phyloP scores from a whole-genome alignment of 345 rosid genomes.

The Arabis alpina region DNA sequence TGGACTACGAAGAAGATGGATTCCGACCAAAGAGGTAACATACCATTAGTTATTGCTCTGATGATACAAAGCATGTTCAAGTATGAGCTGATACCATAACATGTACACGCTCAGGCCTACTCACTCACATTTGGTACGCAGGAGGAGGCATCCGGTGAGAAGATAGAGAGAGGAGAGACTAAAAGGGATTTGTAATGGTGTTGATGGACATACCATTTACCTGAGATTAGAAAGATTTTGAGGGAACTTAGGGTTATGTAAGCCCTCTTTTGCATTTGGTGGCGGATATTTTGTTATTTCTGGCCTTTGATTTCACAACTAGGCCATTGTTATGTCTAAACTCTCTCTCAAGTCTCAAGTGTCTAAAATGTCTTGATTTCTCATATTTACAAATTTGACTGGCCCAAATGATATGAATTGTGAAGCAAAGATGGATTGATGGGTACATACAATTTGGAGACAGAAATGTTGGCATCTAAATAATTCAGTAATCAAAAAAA shows the following conservation, averaged over 20 bases:
- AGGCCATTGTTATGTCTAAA: background rate
- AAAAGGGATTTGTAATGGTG: slow-evolving; percentile 9
- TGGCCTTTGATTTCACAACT: background rate
- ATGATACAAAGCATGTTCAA: slow-evolving; percentile 11
- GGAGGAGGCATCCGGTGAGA: slow-evolving; percentile 42
- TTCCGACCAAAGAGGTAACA: slow-evolving; percentile 93
- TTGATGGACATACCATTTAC: slow-evolving; percentile 3
- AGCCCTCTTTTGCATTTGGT: background rate
- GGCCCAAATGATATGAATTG: background rate
- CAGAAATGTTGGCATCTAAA: background rate
- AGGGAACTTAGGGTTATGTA: background rate
- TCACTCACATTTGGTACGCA: slow-evolving; percentile 13
- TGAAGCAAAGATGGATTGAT: background rate
- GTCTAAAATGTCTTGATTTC: background rate
- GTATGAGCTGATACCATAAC: slow-evolving; percentile 15
- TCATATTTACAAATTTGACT: too few relatives aligned
- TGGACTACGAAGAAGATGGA: slow-evolving; percentile 95
- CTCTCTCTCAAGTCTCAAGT: background rate
- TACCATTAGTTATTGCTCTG: background rate
- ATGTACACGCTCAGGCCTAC: background rate
- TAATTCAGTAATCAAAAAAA: background rate
- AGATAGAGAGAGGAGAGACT: slow-evolving; percentile 24
- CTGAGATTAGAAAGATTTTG: slow-evolving; percentile 6
- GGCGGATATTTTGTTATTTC: background rate
- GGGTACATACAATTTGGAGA: background rate